phyloP scores from a whole-genome alignment of 2,329 filamentous ascomycete genomes.

The Cladophialophora carrionii region DNA sequence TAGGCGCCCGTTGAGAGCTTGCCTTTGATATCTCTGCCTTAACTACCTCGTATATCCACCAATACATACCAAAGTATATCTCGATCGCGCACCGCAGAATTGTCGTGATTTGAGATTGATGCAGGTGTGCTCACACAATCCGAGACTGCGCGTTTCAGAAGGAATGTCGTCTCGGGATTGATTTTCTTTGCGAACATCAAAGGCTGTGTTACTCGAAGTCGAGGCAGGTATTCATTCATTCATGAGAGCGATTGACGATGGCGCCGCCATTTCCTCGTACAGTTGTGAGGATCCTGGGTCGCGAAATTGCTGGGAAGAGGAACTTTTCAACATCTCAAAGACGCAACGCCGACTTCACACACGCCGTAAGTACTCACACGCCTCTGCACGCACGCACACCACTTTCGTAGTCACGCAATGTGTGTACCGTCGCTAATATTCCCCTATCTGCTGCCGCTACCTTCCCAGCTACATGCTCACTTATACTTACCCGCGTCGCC shows the following conservation, averaged over 20 bases:
- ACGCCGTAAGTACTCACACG: conserved; percentile 51
- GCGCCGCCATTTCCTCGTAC: conserved; percentile 5
- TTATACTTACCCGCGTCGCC: neutral
- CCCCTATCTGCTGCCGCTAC: neutral
- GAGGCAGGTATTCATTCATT: neutral
- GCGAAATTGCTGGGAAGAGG: conserved; percentile 5
- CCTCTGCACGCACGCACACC: neutral
- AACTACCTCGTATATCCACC: neutral
- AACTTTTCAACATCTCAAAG: conserved; percentile 50
- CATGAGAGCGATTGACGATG: neutral
- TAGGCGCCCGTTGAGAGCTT: neutral
- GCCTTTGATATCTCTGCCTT: neutral
- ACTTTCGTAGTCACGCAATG: neutral
- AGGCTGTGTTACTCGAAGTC: neutral
- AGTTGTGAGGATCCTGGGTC: neutral
- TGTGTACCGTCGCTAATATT: neutral
- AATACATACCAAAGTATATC: neutral
- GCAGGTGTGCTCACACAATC: neutral
- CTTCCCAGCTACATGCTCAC: neutral
- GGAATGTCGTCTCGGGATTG: neutral
- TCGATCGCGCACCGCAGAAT: neutral
- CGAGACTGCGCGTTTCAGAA: neutral
- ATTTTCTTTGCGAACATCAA: neutral
- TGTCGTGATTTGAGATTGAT: neutral
- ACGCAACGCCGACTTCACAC: conserved; percentile 63